Base-by-base conservation (phyloP, 306 rosid genomes). In the Astragalus membranaceus region DNA sequence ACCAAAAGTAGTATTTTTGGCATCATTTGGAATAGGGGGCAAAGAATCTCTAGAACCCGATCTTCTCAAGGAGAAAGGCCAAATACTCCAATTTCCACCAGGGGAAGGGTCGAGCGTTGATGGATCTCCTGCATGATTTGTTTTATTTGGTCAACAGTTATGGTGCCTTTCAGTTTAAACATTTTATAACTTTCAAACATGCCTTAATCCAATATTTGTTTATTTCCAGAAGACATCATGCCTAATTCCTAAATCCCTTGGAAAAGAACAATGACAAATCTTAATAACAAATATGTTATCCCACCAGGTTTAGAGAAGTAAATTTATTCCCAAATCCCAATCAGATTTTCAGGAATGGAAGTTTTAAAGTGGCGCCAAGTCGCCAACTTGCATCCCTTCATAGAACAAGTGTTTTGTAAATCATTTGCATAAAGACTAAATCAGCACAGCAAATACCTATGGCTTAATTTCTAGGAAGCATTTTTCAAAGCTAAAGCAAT, bases 31-130 rank as follows among this genome's bases (percentile, higher is more conserved):
- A 80, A 64, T 58, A 67, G 85, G 83, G 23, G 61, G 83, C 70
- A 63, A 29, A 44, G 61, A 72, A 17, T 73, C 83, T 74, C 56
- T 44, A 44, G 90, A 74, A 54, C 14, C 80, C 66, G 93, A 30
- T 77, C 79, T 82, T 70, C 81, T 81, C 75, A 78, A 82, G 77
- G 87, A 33, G 76, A 89, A 91, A 69, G 96, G 92, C 99, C 99
- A 95, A 36, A 91, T 66, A 74, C 64, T 83, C 99, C 99, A 91
- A 76, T 82, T 86, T 83, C 86, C 96, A 52, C 69, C 44, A 10
- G 86, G 41, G 67, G 86, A 32, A 68, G 78, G 33, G 56, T 32
- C 64, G 60, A 23, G 50, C 61, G 73, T 75, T 52, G 88, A 82
- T 41, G 85, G 75, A 76, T 80, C 87, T 72, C 89, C 97, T 90